Evolutionary conservation across 805 yeast species (phyloP).

Genomic region (Pichia californica): DNA sequence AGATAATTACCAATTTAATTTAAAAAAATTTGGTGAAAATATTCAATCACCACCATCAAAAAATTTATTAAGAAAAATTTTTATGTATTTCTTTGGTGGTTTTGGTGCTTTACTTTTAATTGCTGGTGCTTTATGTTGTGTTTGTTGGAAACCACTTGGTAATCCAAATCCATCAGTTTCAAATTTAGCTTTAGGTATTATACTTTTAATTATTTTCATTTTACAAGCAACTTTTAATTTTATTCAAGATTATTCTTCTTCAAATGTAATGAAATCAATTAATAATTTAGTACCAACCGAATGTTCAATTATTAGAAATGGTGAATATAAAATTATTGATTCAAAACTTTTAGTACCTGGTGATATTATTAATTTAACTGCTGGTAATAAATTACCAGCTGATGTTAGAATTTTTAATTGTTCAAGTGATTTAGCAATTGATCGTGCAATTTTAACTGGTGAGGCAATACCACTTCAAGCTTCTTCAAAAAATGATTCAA

Average conservation of each 20-base stretch:
- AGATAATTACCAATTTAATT: background rate
- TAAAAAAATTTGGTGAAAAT: slow-evolving; percentile 28
- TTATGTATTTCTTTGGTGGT: slow-evolving; percentile 41
- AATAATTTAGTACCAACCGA: slow-evolving; percentile 34
- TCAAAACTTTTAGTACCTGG: slow-evolving; percentile 38
- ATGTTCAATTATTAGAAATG: slow-evolving; percentile 30
- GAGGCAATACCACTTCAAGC: slow-evolving; percentile 36
- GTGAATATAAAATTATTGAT: slow-evolving; percentile 20
- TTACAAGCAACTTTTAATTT: slow-evolving; percentile 9
- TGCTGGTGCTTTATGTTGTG: slow-evolving; percentile 37
- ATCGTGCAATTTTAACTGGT: slow-evolving; percentile 43
- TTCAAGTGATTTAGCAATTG: slow-evolving; percentile 36
- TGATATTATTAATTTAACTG: slow-evolving; percentile 33
- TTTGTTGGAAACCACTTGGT: slow-evolving; percentile 44
- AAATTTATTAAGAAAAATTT: slow-evolving; percentile 28
- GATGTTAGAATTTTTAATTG: slow-evolving; percentile 37
- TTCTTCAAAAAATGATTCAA: slow-evolving; percentile 8
- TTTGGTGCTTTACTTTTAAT: slow-evolving; percentile 37
- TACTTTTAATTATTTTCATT: background rate
- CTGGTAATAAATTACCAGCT: slow-evolving; percentile 41
- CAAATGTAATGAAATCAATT: slow-evolving; percentile 43
- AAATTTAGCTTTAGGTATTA: slow-evolving; percentile 26
- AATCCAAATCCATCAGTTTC: slow-evolving; percentile 37
- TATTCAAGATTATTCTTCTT: slow-evolving; percentile 39
- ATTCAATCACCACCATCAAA: slow-evolving; percentile 34